Percentiles rank a stretch among this genome's conserved stretches.
These are phyloP conservation scores for Alternaria arborescens DNA, from an alignment of 2,329 filamentous ascomycete genomes.

Conservation along the genomic window DNA sequence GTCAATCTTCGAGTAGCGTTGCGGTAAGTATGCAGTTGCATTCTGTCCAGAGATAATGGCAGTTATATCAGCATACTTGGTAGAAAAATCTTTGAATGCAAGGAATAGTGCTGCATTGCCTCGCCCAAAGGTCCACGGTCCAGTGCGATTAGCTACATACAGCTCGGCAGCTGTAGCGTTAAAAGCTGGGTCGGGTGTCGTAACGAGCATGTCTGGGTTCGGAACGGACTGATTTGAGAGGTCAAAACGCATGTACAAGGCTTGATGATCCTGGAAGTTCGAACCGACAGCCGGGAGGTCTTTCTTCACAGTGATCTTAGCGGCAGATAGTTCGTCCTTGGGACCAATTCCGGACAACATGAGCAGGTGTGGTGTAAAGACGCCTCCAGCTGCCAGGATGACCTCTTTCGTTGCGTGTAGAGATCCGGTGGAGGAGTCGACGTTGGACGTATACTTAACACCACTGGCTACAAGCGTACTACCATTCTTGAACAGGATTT, in stretches of 20 bases:
- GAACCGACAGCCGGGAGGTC: slow-evolving; percentile 28
- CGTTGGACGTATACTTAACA: slow-evolving; percentile 17
- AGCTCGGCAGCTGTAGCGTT: slow-evolving; percentile 29
- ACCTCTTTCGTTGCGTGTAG: slow-evolving; percentile 55
- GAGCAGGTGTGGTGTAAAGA: slow-evolving; percentile 68
- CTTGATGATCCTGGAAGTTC: slow-evolving; percentile 34
- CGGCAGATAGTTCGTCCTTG: slow-evolving; percentile 9
- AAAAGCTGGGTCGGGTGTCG: slow-evolving; percentile 31
- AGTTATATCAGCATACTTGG: slow-evolving; percentile 14
- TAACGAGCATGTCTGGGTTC: slow-evolving; percentile 15
- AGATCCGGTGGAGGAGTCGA: neutral
- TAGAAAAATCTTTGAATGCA: slow-evolving; percentile 15
- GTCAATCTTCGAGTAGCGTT: slow-evolving; percentile 14
- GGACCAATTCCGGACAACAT: slow-evolving; percentile 68
- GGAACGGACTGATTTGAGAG: slow-evolving; percentile 12
- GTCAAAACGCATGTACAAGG: slow-evolving; percentile 12
- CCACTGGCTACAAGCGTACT: slow-evolving; percentile 15
- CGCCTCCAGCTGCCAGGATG: slow-evolving; percentile 63
- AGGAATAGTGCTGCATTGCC: slow-evolving; percentile 19
- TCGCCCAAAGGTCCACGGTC: slow-evolving; percentile 25
- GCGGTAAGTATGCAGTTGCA: slow-evolving; percentile 17
- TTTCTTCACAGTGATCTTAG: slow-evolving; percentile 15
- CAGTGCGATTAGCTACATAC: slow-evolving; percentile 37
- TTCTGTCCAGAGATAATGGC: slow-evolving; percentile 18
- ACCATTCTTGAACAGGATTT: slow-evolving; percentile 12